Base-by-base conservation (phyloP, 2,329 filamentous ascomycete species). In the Pyricularia sp. region DNA sequence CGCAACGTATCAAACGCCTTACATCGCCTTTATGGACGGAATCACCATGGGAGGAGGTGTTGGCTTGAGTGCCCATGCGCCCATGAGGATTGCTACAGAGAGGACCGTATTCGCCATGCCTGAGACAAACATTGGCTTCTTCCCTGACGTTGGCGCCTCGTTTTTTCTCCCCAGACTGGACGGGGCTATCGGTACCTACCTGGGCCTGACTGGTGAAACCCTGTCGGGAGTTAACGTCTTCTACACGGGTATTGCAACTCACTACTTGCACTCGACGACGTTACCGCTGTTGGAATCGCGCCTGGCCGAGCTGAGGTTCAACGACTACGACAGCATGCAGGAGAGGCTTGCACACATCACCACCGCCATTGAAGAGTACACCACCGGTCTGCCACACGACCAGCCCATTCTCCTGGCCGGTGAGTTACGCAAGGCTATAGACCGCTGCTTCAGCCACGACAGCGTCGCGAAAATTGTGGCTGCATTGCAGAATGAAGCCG, bases 11-110 rank as follows among this genome's bases (percentile, higher is more conserved):
- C 75, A 81, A 67, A 99, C 97, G 79, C 94, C 94, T 0, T 96
- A 94, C 73, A 86, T 99, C 64, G 90, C 94, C 35, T 89, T 97
- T 73, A 96, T 99, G 88, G 94, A 99, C 73, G 94, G 94, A 66
- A 90, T 96, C 75, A 99, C 96, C 64, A 99, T 99, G 94, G 94
- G 94, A 65, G 94, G 94, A 65, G 94, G 94, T 69, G 94, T 97
- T 64, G 94, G 94, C 7, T 84, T 99, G 65, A 96, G 90, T 75
- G 85, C 96, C 64, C 96, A 99, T 77, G 93, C 94, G 2, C 96
- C 94, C 3, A 93, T 99, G 82, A 84, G 94, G 67, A 96, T 99
- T 73, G 94, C 94, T 49, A 99, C 94, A 2, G 94, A 99, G 78
- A 89, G 88, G 73, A 99, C 94, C 6, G 78, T 96, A 62, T 97